These are phyloP conservation scores for Vicia villosa DNA, from an alignment of 306 rosid genomes.

Conservation along the genomic window DNA sequence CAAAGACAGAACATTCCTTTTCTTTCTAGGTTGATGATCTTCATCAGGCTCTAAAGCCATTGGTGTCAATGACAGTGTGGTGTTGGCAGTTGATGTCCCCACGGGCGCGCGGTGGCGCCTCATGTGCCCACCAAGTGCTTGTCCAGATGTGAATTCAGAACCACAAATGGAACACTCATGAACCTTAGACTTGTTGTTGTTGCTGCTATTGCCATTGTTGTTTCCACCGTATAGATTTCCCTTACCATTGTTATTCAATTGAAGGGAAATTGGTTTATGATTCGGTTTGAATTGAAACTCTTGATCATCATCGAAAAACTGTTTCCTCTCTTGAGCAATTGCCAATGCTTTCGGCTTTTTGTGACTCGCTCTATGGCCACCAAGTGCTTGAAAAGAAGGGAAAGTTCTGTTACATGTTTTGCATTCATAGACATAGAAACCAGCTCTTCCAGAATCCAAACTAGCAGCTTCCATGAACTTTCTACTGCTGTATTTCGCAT, in stretches of 20 bases:
- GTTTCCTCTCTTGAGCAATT: conserved; percentile 34
- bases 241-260: conserved; percentile 47
- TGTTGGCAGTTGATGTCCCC: conserved; percentile 31
- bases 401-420: conserved; percentile 78
- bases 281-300: conserved; percentile 49
- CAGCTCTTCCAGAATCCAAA: conserved; percentile 39
- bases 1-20: conserved; percentile 55
- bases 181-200: conserved; percentile 58
- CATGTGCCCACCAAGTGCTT: conserved; percentile 95
- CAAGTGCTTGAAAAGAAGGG: conserved; percentile 87
- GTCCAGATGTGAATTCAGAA: conserved; percentile 85
- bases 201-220: background rate
- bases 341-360: conserved; percentile 65
- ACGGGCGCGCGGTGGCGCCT: conserved; percentile 69
- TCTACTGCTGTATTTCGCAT: conserved; percentile 52
- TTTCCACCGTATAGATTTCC: conserved; percentile 37
- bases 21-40: conserved; percentile 55
- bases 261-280: conserved; percentile 45
- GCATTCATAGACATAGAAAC: conserved; percentile 74
- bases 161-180: conserved; percentile 89
- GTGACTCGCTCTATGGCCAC: conserved; percentile 91
- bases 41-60: conserved; percentile 48
- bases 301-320: conserved; percentile 46
- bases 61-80: conserved; percentile 60
- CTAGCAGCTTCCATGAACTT: conserved; percentile 60